These are phyloP conservation scores for Parachaetomium inaequale DNA, from an alignment of 495 filamentous ascomycete genomes.

Conservation along the genomic window DNA sequence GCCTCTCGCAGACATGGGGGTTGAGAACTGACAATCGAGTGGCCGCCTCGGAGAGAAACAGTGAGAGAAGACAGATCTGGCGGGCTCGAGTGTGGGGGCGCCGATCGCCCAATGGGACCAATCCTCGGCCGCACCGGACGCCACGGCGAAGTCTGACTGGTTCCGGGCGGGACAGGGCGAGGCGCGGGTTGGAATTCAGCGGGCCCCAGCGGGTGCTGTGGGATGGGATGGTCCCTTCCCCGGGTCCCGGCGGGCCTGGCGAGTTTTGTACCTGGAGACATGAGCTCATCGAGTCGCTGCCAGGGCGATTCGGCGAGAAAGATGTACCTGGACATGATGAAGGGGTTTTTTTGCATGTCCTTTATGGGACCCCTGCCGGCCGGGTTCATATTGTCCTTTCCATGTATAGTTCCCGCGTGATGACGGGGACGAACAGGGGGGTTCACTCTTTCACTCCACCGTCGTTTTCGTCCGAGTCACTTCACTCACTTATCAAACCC, in stretches of 20 bases:
- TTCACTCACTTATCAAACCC: too few relatives aligned
- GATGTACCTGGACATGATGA: slow-evolving; percentile 1
- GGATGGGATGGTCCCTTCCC: slow-evolving; percentile 4
- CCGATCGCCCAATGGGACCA: slow-evolving; percentile 20
- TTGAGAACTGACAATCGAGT: neutral
- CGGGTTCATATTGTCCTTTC: neutral
- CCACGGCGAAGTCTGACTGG: slow-evolving; percentile 25
- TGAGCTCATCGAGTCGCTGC: neutral
- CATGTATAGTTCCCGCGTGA: neutral
- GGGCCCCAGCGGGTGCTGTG: neutral
- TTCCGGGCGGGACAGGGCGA: neutral
- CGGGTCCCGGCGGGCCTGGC: neutral
- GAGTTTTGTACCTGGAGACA: slow-evolving; percentile 4
- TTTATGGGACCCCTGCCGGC: neutral
- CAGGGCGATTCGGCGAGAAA: neutral
- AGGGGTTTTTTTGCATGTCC: neutral
- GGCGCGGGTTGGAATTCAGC: neutral
- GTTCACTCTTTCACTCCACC: neutral
- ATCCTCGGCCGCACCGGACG: slow-evolving; percentile 16
- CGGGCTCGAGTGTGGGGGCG: neutral
- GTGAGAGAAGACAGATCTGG: neutral
- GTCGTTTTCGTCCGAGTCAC: neutral
- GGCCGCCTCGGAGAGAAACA: neutral
- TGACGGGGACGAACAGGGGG: neutral
- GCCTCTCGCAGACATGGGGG: neutral